These are phyloP conservation scores for Platismatia glauca DNA, from an alignment of 495 filamentous ascomycete species.

Conservation along the genomic window DNA sequence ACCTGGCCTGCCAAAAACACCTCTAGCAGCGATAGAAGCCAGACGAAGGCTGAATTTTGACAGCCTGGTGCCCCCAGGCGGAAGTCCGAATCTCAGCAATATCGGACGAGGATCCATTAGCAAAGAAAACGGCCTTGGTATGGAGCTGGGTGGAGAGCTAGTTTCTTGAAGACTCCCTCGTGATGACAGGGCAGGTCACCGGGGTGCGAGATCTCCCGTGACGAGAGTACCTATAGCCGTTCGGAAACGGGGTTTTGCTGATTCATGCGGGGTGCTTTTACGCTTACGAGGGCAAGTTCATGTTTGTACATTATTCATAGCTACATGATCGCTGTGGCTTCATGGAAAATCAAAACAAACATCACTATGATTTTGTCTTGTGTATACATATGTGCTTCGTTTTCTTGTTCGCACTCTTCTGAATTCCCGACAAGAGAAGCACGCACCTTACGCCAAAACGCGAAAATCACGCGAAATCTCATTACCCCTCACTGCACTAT, in stretches of 20 bases:
- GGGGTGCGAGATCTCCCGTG: background rate
- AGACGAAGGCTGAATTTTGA: conserved; percentile 62
- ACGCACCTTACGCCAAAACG: background rate
- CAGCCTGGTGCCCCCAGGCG: conserved; percentile 45
- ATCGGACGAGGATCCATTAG: conserved; percentile 14
- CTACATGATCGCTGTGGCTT: background rate
- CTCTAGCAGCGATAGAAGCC: conserved; percentile 46
- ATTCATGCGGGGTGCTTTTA: background rate
- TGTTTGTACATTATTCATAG: background rate
- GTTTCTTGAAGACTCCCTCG: conserved; percentile 28
- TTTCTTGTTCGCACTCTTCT: too few species aligned
- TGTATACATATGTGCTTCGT: too few species aligned
- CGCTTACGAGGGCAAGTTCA: background rate
- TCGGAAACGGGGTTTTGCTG: background rate
- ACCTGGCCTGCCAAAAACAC: conserved; percentile 49
- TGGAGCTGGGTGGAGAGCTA: conserved; percentile 52
- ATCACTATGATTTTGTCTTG: too few species aligned
- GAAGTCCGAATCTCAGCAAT: conserved; percentile 20
- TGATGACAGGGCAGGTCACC: background rate
- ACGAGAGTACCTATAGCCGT: too few species aligned
- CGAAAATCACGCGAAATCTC: background rate
- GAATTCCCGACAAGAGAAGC: background rate
- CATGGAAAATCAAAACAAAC: background rate
- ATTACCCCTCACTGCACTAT: too few species aligned
- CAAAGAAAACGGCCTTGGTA: conserved; percentile 34